These are phyloP conservation scores for Saccharomycopsis guyanensis DNA, from an alignment of 805 yeast genomes.

Conservation along the genomic window DNA sequence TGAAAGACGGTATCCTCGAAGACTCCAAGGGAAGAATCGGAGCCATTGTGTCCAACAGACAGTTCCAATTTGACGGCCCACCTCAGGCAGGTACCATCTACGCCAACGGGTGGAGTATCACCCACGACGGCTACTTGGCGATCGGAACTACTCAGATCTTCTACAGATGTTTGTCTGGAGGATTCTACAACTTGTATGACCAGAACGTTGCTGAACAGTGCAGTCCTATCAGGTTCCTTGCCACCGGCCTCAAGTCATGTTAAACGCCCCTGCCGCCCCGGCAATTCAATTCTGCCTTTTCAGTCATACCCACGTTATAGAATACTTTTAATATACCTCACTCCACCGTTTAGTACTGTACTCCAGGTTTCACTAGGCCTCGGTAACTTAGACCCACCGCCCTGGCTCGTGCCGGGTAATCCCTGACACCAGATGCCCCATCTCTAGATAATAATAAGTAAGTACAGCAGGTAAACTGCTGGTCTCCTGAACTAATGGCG, in stretches of 20 bases:
- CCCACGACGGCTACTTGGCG: conserved; percentile 47
- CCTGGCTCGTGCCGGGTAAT: too few relatives aligned
- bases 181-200: conserved; percentile 61
- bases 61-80: conserved; percentile 72
- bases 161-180: conserved; percentile 61
- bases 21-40: conserved; percentile 59
- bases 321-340: too few relatives aligned
- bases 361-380: too few relatives aligned
- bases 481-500: too few relatives aligned
- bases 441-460: too few relatives aligned
- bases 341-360: too few relatives aligned
- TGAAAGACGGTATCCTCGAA: conserved; percentile 41
- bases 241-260: conserved; percentile 16
- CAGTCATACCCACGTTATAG: too few relatives aligned
- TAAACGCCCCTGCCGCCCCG: too few relatives aligned
- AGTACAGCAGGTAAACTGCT: too few relatives aligned
- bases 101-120: conserved; percentile 57
- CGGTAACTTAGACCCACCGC: too few relatives aligned
- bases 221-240: conserved; percentile 34
- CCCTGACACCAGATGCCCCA: too few relatives aligned
- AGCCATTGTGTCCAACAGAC: conserved; percentile 65
- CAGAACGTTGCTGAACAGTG: conserved; percentile 47
- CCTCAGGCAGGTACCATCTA: conserved; percentile 64
- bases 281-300: too few relatives aligned
- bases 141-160: conserved; percentile 48